A percentile compares a stretch with the other conserved stretches of the same genome.
Evolutionary conservation across 805 yeast species (phyloP).

Genomic region (Myxozyma geophila): DNA sequence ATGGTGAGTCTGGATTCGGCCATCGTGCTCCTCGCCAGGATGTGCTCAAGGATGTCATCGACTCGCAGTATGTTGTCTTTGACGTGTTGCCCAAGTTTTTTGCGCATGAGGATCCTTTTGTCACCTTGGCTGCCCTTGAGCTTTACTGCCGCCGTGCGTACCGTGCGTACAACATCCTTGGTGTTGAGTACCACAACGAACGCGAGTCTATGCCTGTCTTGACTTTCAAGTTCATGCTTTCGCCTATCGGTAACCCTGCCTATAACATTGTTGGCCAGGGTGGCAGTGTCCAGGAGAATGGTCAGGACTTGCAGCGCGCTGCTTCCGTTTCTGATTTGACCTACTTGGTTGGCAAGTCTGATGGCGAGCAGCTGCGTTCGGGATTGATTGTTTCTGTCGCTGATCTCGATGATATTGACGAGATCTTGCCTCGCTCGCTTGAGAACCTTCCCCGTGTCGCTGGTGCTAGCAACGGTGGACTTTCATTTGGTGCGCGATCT

Average conservation of each 20-base stretch:
- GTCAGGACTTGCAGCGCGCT: constrained; percentile 63
- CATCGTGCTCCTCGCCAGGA: constrained; percentile 83
- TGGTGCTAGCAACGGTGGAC: constrained; percentile 46
- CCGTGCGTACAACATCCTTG: constrained; percentile 89
- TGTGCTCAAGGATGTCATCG: constrained; percentile 86
- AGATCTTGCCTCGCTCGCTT: constrained; percentile 73
- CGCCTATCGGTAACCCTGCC: constrained; percentile 70
- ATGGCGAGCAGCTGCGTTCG: constrained; percentile 70
- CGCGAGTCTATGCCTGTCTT: constrained; percentile 63
- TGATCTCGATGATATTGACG: constrained; percentile 90
- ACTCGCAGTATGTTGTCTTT: constrained; percentile 93
- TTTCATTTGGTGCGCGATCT: constrained; percentile 55
- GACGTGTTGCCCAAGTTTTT: constrained; percentile 94
- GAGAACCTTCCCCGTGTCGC: constrained; percentile 61
- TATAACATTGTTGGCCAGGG: constrained; percentile 58
- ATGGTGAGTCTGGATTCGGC: constrained; percentile 78
- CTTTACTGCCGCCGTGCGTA: constrained; percentile 96
- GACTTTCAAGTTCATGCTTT: constrained; percentile 88
- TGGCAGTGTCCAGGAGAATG: constrained; percentile 22
- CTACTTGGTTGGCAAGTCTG: constrained; percentile 71
- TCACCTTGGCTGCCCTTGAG: constrained; percentile 94
- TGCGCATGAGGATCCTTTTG: constrained; percentile 79
- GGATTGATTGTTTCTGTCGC: constrained; percentile 82
- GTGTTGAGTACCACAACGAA: constrained; percentile 63
- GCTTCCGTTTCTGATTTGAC: constrained; percentile 92